Conservation (phyloP, 331 rosid species). For the Arachis monticola region DNA sequence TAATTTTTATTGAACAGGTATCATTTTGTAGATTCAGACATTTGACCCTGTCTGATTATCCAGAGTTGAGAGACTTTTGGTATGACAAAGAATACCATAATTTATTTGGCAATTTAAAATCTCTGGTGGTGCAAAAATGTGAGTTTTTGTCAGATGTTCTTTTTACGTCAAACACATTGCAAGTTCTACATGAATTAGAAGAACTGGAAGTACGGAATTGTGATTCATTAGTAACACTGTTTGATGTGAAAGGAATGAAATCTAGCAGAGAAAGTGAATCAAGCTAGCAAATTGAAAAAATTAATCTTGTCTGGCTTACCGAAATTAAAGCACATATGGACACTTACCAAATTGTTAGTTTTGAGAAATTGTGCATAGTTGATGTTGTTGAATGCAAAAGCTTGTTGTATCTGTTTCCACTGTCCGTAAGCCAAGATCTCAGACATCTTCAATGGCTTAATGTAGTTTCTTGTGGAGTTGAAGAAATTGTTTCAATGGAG, state of each 20-base stretch:
- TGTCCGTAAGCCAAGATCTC: conserved; percentile 33
- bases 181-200: background rate
- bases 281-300: conserved; percentile 25
- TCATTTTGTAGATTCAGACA: too few species aligned
- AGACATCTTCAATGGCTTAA: conserved; percentile 7
- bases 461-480: conserved; percentile 26
- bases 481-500: too few species aligned
- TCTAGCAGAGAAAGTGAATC: background rate
- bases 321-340: conserved; percentile 39
- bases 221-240: conserved; percentile 33
- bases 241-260: background rate
- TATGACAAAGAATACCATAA: too few species aligned
- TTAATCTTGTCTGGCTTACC: background rate
- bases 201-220: conserved; percentile 12
- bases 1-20: too few species aligned
- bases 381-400: conserved; percentile 24
- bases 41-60: too few species aligned
- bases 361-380: conserved; percentile 22
- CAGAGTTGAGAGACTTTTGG: too few species aligned
- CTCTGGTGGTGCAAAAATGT: too few species aligned
- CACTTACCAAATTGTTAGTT: conserved; percentile 19
- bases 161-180: too few species aligned
- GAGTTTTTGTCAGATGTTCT: too few species aligned
- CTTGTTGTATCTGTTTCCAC: conserved; percentile 32
- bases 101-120: too few species aligned